Evolutionary conservation across 1,284 basidiomycete genomes (phyloP).

Genomic region (Sporisorium scitamineum): DNA sequence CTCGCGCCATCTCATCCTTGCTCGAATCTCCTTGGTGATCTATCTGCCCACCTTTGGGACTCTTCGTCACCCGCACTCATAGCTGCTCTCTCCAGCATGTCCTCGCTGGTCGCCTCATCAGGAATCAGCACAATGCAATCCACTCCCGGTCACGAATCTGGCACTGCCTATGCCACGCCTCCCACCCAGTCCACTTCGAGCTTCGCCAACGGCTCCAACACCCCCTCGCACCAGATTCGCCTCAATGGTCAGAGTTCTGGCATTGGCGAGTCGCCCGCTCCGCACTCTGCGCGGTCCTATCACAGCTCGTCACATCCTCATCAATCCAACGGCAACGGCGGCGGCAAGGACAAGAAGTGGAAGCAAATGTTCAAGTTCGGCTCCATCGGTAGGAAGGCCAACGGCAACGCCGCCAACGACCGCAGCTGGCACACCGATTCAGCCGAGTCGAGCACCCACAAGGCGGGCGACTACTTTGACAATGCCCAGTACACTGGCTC

Average conservation of each 20-base stretch:
- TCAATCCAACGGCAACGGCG: constrained; percentile 24
- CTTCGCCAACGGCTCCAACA: constrained; percentile 51
- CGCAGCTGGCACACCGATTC: constrained; percentile 42
- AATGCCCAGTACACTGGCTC: constrained; percentile 25
- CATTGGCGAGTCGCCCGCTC: constrained; percentile 48
- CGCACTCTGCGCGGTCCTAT: constrained; percentile 22
- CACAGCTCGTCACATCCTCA: constrained; percentile 19
- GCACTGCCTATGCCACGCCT: constrained; percentile 41
- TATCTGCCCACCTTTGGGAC: not conserved
- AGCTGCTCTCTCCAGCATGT: constrained; percentile 19
- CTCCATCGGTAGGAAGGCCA: constrained; percentile 57
- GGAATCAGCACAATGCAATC: constrained; percentile 33
- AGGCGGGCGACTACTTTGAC: constrained; percentile 30
- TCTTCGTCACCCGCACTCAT: not conserved
- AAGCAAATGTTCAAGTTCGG: constrained; percentile 67
- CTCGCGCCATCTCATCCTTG: not conserved
- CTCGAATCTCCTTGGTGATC: not conserved
- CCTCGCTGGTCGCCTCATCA: constrained; percentile 36
- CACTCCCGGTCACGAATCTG: constrained; percentile 35
- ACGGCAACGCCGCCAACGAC: constrained; percentile 21
- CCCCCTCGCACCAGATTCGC: constrained; percentile 26
- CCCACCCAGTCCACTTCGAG: constrained; percentile 39
- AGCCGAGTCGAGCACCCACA: constrained; percentile 27
- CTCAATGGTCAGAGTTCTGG: constrained; percentile 30
- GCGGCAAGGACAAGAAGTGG: constrained; percentile 64